Evolutionary conservation across 129 eudicot species (phyloP).

Genomic region (Chrysanthemum lavandulifolium): DNA sequence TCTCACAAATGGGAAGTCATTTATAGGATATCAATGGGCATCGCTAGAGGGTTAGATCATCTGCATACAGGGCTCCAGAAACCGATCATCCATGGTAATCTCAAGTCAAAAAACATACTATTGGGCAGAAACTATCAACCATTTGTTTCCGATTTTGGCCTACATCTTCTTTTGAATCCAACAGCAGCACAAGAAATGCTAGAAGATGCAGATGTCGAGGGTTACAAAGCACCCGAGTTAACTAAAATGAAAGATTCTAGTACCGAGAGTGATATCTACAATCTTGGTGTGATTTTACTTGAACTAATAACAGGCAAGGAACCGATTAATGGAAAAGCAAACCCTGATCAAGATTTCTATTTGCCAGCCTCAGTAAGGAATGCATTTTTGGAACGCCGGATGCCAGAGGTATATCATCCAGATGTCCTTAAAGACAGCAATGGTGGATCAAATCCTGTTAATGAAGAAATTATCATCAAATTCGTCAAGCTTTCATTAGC

Average conservation of each 20-base stretch:
- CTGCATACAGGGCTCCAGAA: constrained; percentile 64
- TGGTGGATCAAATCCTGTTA: constrained; percentile 39
- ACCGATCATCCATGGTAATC: constrained; percentile 89
- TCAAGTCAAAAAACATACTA: constrained; percentile 75
- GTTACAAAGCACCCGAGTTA: constrained; percentile 89
- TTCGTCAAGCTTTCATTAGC: constrained; percentile 80
- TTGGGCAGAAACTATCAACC: constrained; percentile 63
- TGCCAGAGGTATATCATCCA: constrained; percentile 58
- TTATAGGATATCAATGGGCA: constrained; percentile 58
- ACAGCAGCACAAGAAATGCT: constrained; percentile 74
- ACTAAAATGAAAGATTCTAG: constrained; percentile 64
- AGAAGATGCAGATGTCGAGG: constrained; percentile 69
- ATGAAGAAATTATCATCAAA: constrained; percentile 52
- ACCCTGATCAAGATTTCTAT: constrained; percentile 54
- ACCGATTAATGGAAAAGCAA: constrained; percentile 51
- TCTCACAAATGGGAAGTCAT: constrained; percentile 76
- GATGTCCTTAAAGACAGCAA: constrained; percentile 46
- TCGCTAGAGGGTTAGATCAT: constrained; percentile 63
- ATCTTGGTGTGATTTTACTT: constrained; percentile 80
- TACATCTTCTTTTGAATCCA: constrained; percentile 72
- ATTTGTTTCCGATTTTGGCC: constrained; percentile 70
- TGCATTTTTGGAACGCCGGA: constrained; percentile 62
- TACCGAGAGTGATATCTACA: constrained; percentile 66
- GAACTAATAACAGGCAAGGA: constrained; percentile 75
- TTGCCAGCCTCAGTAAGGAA: constrained; percentile 62